Base-by-base conservation (phyloP, 768 basidiomycete species). In the Rhodotorula paludigena region DNA sequence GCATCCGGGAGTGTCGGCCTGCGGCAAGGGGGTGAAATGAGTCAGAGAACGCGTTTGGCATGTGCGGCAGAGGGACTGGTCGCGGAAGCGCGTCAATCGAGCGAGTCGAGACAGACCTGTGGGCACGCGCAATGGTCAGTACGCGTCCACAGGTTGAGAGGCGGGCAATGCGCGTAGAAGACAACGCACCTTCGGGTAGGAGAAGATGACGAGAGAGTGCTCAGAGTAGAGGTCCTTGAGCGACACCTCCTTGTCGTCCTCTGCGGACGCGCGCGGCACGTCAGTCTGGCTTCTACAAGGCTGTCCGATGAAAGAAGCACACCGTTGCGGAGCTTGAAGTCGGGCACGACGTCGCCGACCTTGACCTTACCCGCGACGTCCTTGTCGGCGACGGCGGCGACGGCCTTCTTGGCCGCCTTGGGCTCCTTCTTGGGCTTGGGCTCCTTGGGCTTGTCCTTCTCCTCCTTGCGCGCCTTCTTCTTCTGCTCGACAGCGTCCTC, bases 321-420 rank as follows among this genome's bases (percentile, higher is more conserved):
- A 92, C 96, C 89, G 77, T 91, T 90, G 80, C 91, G 87, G 66
- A 98, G 80, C 10, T 81, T 83, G 68, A 93, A 75, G 9, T 84
- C 83, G 5, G 91, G 91, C 51, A 96, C 80, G 38, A 80, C 79
- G 68, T 88, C 89, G 11, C 92, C 93, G 41, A 90, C 80, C 68
- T 88, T 83, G 68, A 15, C 57, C 42, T 57, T 69, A 38, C 63
- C 69, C n/a, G n/a, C n/a, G n/a, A n/a, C n/a, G n/a, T n/a, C n/a
- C n/a, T n/a, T n/a, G n/a, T n/a, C n/a, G n/a, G n/a, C n/a, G n/a
- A n/a, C n/a, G n/a, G n/a, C n/a, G n/a, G n/a, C n/a, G n/a, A n/a
- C n/a, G 10, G 57, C 64, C 30, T 64, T 58, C 63, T 74, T 60
- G 28, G 32, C 67, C 28, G 53, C 68, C 48, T 65, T 53, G 55